These are phyloP conservation scores for Phalaenopsis hybrid DNA, from an alignment of 116 monocot species.

Conservation along the genomic window DNA sequence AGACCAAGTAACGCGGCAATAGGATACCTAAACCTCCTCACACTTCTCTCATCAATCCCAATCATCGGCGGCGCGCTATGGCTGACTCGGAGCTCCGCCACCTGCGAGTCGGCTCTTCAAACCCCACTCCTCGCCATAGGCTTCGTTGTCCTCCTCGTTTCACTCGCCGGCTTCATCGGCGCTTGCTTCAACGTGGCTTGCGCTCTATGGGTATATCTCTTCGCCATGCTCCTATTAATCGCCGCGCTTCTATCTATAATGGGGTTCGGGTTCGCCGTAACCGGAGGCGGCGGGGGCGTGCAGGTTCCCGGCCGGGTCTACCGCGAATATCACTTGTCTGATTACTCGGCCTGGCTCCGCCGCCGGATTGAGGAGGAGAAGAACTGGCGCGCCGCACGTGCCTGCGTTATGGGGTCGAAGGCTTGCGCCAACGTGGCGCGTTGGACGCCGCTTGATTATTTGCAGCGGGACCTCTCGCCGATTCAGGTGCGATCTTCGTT, in stretches of 20 bases:
- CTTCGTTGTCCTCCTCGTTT: conserved; percentile 64
- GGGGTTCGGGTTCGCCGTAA: conserved; percentile 64
- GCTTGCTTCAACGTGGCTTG: conserved; percentile 62
- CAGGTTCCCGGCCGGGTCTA: conserved; percentile 47
- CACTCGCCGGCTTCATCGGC: conserved; percentile 71
- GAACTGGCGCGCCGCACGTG: conserved; percentile 33
- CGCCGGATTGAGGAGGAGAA: conserved; percentile 20
- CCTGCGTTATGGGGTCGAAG: conserved; percentile 38
- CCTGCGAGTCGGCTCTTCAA: conserved; percentile 60
- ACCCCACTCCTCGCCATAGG: conserved; percentile 73
- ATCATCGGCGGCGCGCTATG: conserved; percentile 85
- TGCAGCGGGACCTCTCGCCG: conserved; percentile 42
- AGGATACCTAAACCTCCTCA: conserved; percentile 86
- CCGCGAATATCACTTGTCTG: conserved; percentile 26
- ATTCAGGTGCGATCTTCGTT: conserved; percentile 26
- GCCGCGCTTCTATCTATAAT: conserved; percentile 42
- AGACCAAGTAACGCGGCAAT: conserved; percentile 76
- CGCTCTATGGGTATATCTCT: conserved; percentile 79
- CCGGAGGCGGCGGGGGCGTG: conserved; percentile 45
- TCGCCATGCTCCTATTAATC: conserved; percentile 65
- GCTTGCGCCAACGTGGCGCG: conserved; percentile 24
- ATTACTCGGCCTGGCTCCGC: conserved; percentile 43
- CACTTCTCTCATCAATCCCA: conserved; percentile 74
- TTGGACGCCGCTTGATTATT: conserved; percentile 46
- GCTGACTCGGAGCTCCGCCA: conserved; percentile 54